Conservation (phyloP, 2,329 filamentous ascomycete species). For the Penicillium hordei region DNA sequence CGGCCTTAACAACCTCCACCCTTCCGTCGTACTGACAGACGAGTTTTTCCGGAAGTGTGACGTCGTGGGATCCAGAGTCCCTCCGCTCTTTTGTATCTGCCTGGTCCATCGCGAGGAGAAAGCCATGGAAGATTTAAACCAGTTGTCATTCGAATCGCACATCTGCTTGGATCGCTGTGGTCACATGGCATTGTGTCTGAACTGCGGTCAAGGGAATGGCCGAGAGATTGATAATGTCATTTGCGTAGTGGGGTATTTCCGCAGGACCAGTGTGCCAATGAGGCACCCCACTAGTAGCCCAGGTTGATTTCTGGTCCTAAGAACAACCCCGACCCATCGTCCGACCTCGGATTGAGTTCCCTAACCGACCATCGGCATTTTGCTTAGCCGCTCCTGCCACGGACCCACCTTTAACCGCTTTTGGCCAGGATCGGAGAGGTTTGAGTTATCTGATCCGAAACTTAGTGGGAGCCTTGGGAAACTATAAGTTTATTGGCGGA, state of each 20-base stretch:
- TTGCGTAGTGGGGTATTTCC: not conserved
- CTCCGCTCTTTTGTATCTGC: not conserved
- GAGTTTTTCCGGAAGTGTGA: constrained; percentile 11
- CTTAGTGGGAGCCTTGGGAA: not conserved
- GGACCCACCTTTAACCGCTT: not conserved
- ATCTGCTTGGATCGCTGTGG: not conserved
- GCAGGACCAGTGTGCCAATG: not conserved
- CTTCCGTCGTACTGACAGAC: constrained; percentile 8
- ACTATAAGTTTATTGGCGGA: not conserved
- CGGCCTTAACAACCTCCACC: constrained; percentile 37
- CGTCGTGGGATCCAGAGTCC: constrained; percentile 10
- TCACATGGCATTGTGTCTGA: not conserved
- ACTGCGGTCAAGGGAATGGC: not conserved
- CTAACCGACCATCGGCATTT: constrained; percentile 1
- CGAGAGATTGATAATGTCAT: not conserved
- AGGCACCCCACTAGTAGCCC: not conserved
- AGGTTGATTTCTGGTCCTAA: not conserved
- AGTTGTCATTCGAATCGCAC: not conserved
- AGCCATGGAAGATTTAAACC: not conserved
- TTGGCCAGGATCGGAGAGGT: not conserved
- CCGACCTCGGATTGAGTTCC: not conserved
- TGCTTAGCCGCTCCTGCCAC: constrained; percentile 1
- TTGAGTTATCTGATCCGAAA: constrained; percentile 11
- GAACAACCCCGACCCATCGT: not conserved
- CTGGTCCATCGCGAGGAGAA: not conserved